Evolutionary conservation across 2,329 filamentous ascomycete genomes (phyloP), one percentile per base, ranked within the genome.

Genomic region (Biscogniauxia marginata): DNA sequence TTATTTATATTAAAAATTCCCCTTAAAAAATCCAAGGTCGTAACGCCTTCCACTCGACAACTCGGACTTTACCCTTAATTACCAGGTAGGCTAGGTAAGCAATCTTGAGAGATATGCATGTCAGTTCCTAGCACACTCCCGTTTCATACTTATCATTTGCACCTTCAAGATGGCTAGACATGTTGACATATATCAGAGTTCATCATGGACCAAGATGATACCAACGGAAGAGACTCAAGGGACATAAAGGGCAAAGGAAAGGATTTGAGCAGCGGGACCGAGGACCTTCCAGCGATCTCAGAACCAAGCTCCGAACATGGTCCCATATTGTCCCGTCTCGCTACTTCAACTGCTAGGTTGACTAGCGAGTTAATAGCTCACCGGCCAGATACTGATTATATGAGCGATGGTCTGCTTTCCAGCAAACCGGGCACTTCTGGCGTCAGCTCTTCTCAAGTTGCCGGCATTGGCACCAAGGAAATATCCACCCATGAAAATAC

Each of bases 381-480:
- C 25, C 49, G 49, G 51, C 50, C 50, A 24, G 46, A 52, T 9
- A 43, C 18, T 20, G 47, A 54, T 22, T 54, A 59, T 47, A 11
- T 58, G n/a, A 24, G 45, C 20, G 52, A 57, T 11, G 44, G 54
- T 24, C 39, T 63, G 21, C 45, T 63, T 2, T 59, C 62, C 20
- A 43, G 46, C 51, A 69, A 69, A 57, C 60, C 61, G 13, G 65
- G 57, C 47, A 57, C 63, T n/a, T 67, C 65, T 39, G 25, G 25
- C 6, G n/a, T 16, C 2, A 24, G 52, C 18, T 11, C 50, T 5
- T 5, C 39, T 24, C 47, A 48, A 39, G 44, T 25, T 20, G 19
- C 50, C 11, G 46, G 43, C 22, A 24, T 49, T 8, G 49, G 43
- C 22, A 50, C 62, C 25, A 65, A 59, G 7, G 66, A 63, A 34